A percentile compares a stretch with the other conserved stretches of the same genome.
These are phyloP conservation scores for Starmera dryadoides DNA, from an alignment of 805 yeast species.

Conservation along the genomic window DNA sequence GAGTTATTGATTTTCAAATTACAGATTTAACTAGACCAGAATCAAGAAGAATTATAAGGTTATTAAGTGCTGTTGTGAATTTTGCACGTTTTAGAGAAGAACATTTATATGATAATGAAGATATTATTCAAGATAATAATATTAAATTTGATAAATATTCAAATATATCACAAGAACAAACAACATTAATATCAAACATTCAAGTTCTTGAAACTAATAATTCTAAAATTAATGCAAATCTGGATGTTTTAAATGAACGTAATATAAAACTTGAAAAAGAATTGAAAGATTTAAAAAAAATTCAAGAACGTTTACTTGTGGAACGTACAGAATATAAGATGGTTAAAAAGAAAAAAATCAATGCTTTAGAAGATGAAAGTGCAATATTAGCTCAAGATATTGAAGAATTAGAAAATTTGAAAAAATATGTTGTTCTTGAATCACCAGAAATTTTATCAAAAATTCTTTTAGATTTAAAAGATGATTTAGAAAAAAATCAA, in stretches of 20 bases:
- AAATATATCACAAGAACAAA: conserved; percentile 33
- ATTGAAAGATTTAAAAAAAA: conserved; percentile 48
- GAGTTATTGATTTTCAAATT: conserved; percentile 69
- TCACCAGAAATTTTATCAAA: conserved; percentile 48
- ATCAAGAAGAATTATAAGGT: conserved; percentile 50
- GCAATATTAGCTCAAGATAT: conserved; percentile 49
- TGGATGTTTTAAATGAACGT: conserved; percentile 38
- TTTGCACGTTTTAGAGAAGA: conserved; percentile 81
- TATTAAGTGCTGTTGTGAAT: conserved; percentile 78
- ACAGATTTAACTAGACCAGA: conserved; percentile 77
- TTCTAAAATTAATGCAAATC: conserved; percentile 19
- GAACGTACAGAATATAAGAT: conserved; percentile 61
- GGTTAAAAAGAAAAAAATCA: conserved; percentile 51
- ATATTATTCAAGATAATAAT: conserved; percentile 48
- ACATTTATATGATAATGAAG: conserved; percentile 62
- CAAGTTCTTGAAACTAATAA: conserved; percentile 26
- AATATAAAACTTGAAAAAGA: conserved; percentile 55
- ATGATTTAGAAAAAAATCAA: conserved; percentile 34
- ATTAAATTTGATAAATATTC: conserved; percentile 37
- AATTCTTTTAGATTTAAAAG: conserved; percentile 45
- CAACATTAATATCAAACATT: conserved; percentile 26
- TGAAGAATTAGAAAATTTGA: conserved; percentile 51
- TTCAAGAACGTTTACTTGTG: conserved; percentile 53
- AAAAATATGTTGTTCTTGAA: conserved; percentile 50
- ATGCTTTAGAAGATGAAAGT: conserved; percentile 53